Conservation (phyloP, 2,329 filamentous ascomycete genomes). For the Colletotrichum coccodes region DNA sequence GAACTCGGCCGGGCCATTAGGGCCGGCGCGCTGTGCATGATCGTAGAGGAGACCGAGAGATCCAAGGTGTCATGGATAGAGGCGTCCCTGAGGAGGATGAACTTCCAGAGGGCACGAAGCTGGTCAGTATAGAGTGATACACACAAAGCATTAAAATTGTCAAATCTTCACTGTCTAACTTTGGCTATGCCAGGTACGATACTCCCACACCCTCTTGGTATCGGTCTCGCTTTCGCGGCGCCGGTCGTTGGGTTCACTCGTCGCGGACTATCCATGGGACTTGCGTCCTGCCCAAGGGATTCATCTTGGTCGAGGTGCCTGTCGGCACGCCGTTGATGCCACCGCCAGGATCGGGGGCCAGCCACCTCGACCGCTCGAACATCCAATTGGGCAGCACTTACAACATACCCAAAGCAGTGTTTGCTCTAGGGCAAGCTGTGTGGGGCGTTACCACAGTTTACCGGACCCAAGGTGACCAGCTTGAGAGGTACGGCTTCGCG, state of each 20-base stretch:
- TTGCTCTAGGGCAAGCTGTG: constrained; percentile 36
- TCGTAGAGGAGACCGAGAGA: constrained; percentile 30
- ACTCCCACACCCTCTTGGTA: constrained; percentile 15
- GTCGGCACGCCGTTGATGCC: constrained; percentile 32
- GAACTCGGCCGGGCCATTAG: constrained; percentile 29
- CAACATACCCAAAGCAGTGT: constrained; percentile 33
- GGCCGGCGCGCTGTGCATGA: constrained; percentile 38
- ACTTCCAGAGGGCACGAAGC: constrained; percentile 21
- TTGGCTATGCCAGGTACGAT: constrained; percentile 21
- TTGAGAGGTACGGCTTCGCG: constrained; percentile 41
- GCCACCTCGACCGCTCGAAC: constrained; percentile 18
- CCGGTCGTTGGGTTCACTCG: constrained; percentile 26
- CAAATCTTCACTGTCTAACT: constrained; percentile 4
- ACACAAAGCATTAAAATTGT: not conserved
- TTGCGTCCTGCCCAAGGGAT: constrained; percentile 20
- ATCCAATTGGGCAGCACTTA: constrained; percentile 32
- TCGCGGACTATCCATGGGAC: constrained; percentile 29
- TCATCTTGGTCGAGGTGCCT: constrained; percentile 30
- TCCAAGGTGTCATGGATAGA: constrained; percentile 28
- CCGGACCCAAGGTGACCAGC: constrained; percentile 37
- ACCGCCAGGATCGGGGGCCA: constrained; percentile 2
- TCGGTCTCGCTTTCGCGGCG: constrained; percentile 21
- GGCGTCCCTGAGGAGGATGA: constrained; percentile 19
- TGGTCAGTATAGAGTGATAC: constrained; percentile 9
- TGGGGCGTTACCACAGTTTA: constrained; percentile 37